Base-by-base conservation (phyloP, 176 grass and related monocot species). In the Zoysia japonica region DNA sequence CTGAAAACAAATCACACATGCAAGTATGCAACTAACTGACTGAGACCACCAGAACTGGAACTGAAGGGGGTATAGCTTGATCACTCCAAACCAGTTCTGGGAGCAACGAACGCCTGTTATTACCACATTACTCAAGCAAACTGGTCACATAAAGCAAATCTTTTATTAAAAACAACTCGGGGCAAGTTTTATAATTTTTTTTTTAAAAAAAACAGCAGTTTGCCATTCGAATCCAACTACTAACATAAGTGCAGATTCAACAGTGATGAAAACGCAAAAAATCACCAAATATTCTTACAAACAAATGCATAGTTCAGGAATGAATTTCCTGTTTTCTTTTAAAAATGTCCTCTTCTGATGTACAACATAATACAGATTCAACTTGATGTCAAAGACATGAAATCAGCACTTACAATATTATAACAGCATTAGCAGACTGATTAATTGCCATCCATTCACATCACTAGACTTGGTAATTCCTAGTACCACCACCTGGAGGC, bases 291-390 rank as follows among this genome's bases (percentile, higher is more conserved):
- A 59, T 9, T 16, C 17, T 19, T 19, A n/a, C 6, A 8, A 57
- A 6, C n/a, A 60, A 60, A 60, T 28, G 19, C 56, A 60, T 15
- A 19, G 28, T 56, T 60, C 19, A 60, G 56, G 56, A 2, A 60
- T 60, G n/a, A 9, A 60, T 60, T 60, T 60, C 17, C 56, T 60
- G 56, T 38, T 80, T 70, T 56, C 17, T 55, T 57, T 77, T 54
- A 71, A 85, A 64, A 10, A 7, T 50, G 46, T 47, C 70, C 16
- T 17, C 37, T 77, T 74, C 15, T 71, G 20, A 71, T 19, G 77
- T 71, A 47, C 65, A 87, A 61, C 68, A 83, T 11, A 78, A 68
- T 72, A 83, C 45, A 71, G n/a, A 76, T 60, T n/a, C 71, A 85
- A 83, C 6, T 42, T 4, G 56, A 77, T 15, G n/a, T 28, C 28